Evolutionary conservation across 2,329 filamentous ascomycete genomes (phyloP), one percentile per base, ranked within the genome.

Genomic region (Aspergillus tubingensis): DNA sequence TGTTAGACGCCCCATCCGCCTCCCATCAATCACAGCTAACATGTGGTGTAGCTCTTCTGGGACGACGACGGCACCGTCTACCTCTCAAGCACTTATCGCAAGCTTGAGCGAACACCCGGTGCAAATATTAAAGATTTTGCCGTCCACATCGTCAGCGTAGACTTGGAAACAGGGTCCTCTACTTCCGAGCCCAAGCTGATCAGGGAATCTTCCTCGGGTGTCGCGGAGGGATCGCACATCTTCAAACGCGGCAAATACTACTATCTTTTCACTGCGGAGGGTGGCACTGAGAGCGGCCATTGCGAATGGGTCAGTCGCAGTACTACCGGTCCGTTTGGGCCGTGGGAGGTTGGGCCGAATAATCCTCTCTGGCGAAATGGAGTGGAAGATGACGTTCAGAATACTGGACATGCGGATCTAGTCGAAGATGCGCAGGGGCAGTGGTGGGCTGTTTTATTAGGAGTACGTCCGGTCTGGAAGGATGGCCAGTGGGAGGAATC

Each of bases 341-440:
- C 87, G 0, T 90, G 88, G 72, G 83, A 87, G 65, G 71, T 80
- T 1, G 85, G 86, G 39, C 85, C 86, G 0, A 74, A 83, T 50
- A 85, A 86, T 57, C 79, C 86, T 49, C 79, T 89, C 44, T 74
- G 88, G 49, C 83, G 76, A 3, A 83, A 83, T 57, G 80, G 80
- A 0, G 71, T 76, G 0, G 71, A 79, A 3, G 81, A 83, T 47
- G 80, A 81, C 57, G 76, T 86, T 10, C 79, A 84, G 65, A 76
- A 81, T 54, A 82, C 80, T 0, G 82, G 82, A 0, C 82, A 84
- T 68, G 77, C 77, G 3, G 81, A 83, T 63, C 64, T 83, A 2
- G 78, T 83, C 6, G 77, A 81, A 60, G 81, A 81, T 43, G 70
- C 62, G 0, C 47, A 73, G 7, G 81, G 82, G 0, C 70, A 76